Percentiles rank a stretch among this genome's conserved stretches.
These are phyloP conservation scores for Cyberlindnera misumaiensis DNA, from an alignment of 805 yeast genomes.

Conservation along the genomic window DNA sequence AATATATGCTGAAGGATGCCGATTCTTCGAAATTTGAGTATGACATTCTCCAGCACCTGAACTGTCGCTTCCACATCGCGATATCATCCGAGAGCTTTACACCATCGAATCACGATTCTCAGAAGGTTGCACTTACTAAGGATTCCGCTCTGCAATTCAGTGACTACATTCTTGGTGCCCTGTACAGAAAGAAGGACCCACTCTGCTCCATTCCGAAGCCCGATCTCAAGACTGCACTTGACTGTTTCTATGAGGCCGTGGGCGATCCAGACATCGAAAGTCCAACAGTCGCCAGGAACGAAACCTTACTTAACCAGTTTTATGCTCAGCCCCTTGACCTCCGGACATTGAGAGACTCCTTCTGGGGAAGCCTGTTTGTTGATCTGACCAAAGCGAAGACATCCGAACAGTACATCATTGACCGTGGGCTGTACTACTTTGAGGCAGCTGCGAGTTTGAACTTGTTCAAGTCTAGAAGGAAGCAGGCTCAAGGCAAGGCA, in stretches of 20 bases:
- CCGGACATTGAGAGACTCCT: constrained; percentile 39
- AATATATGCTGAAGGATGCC: constrained; percentile 42
- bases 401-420: constrained; percentile 31
- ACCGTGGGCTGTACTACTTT: constrained; percentile 58
- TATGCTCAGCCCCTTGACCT: constrained; percentile 41
- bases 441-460: constrained; percentile 64
- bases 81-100: constrained; percentile 52
- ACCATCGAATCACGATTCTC: constrained; percentile 61
- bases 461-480: constrained; percentile 60
- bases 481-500: constrained; percentile 72
- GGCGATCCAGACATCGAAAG: constrained; percentile 53
- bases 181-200: constrained; percentile 53
- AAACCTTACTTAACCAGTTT: constrained; percentile 37
- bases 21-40: constrained; percentile 44
- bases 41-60: constrained; percentile 69
- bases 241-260: constrained; percentile 59
- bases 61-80: constrained; percentile 69
- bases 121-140: constrained; percentile 31
- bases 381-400: constrained; percentile 26
- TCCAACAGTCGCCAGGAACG: constrained; percentile 39
- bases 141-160: constrained; percentile 35
- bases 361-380: constrained; percentile 40
- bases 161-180: constrained; percentile 45
- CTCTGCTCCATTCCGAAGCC: constrained; percentile 52
- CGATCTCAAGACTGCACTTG: constrained; percentile 69